Conservation (phyloP, 257 asterid species). For the Prunella vulgaris region DNA sequence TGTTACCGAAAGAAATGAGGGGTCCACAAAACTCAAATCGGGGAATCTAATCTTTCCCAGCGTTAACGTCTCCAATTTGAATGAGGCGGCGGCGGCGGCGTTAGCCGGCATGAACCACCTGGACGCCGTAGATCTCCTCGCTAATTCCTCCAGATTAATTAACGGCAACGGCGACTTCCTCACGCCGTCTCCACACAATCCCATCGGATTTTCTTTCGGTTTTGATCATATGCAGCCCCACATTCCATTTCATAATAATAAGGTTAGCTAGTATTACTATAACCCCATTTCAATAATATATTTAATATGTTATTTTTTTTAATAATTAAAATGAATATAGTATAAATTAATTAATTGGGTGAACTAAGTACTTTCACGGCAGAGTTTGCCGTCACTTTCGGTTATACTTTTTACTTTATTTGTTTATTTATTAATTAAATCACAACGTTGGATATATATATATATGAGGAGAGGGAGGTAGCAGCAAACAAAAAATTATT, state of each 20-base stretch:
- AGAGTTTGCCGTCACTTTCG: too few species aligned
- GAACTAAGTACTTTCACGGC: too few species aligned
- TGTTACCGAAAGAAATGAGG: neutral
- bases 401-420: too few species aligned
- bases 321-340: too few species aligned
- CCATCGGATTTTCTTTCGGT: slow-evolving; percentile 31
- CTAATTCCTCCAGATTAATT: slow-evolving; percentile 53
- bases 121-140: slow-evolving; percentile 66
- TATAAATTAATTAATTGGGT: neutral
- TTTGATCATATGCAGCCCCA: slow-evolving; percentile 42
- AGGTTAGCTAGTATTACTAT: slow-evolving; percentile 38
- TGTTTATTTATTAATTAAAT: too few species aligned
- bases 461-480: too few species aligned
- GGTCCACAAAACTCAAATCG: slow-evolving; percentile 34
- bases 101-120: slow-evolving; percentile 46
- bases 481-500: neutral
- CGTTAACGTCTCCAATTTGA: slow-evolving; percentile 35
- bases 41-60: slow-evolving; percentile 49
- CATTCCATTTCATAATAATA: slow-evolving; percentile 29
- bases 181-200: slow-evolving; percentile 28
- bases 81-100: slow-evolving; percentile 25
- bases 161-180: slow-evolving; percentile 33
- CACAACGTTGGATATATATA: neutral
- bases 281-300: too few species aligned
- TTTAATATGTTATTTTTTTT: too few species aligned